Evolutionary conservation across 2,329 filamentous ascomycete species (phyloP).

Genomic region (Ophiostoma himal-ulmi): DNA sequence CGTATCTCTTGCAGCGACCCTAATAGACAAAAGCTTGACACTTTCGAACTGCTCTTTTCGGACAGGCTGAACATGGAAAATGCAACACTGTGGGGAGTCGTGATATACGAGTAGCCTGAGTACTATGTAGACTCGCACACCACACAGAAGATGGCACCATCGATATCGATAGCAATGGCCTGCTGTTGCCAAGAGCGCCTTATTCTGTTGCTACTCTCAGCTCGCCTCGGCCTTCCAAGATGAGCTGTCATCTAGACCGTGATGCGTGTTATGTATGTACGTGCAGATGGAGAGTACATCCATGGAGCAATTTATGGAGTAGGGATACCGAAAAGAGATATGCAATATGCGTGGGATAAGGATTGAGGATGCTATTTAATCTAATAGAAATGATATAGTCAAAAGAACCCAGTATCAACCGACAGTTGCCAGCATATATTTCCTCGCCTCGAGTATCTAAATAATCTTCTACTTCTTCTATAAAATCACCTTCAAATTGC

Average conservation of each 20-base stretch:
- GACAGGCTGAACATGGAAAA: slow-evolving; percentile 2
- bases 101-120: not conserved
- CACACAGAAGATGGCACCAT: not conserved
- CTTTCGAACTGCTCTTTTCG: slow-evolving; percentile 6
- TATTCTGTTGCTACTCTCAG: not conserved
- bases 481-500: too few relatives aligned
- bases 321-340: too few relatives aligned
- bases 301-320: too few relatives aligned
- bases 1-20: too few relatives aligned
- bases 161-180: not conserved
- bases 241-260: not conserved
- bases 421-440: not conserved
- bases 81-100: slow-evolving; percentile 1
- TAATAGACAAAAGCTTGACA: not conserved
- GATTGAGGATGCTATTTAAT: not conserved
- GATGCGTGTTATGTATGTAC: too few relatives aligned
- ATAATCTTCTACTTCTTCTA: too few relatives aligned
- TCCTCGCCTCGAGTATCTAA: too few relatives aligned
- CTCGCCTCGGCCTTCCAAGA: slow-evolving; percentile 10
- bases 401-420: too few relatives aligned
- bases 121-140: not conserved
- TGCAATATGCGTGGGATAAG: not conserved
- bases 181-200: slow-evolving; percentile 3
- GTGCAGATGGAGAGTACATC: too few relatives aligned
- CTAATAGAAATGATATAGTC: not conserved